Percentiles rank a stretch among this genome's conserved stretches.
Conservation (phyloP, 2,329 filamentous ascomycete genomes). For the Torrubiella hemipterigena region DNA sequence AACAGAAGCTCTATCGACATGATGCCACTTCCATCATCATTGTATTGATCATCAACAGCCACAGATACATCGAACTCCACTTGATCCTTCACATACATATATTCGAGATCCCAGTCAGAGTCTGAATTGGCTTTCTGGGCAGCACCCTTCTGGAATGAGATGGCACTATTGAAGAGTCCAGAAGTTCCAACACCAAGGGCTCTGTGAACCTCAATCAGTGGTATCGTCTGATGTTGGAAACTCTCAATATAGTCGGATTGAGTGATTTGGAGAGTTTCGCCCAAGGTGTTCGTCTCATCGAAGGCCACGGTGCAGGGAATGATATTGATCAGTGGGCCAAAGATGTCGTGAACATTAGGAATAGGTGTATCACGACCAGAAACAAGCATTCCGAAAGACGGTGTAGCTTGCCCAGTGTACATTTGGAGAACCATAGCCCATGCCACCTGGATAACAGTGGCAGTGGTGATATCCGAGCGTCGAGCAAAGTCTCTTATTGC, state of each 20-base stretch:
- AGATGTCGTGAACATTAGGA: conserved; percentile 1
- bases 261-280: conserved; percentile 7
- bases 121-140: conserved; percentile 5
- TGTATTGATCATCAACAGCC: too few relatives aligned
- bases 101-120: too few relatives aligned
- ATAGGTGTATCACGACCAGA: conserved; percentile 3
- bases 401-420: conserved; percentile 1
- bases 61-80: too few relatives aligned
- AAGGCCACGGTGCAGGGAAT: neutral
- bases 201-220: too few relatives aligned
- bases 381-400: conserved; percentile 1
- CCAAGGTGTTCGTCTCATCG: neutral
- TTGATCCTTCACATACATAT: too few relatives aligned
- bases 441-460: conserved; percentile 1
- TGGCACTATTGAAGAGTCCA: too few relatives aligned
- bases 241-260: conserved; percentile 10
- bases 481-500: too few relatives aligned
- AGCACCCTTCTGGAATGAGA: conserved; percentile 11
- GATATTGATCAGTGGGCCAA: conserved; percentile 1
- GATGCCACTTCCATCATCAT: too few relatives aligned
- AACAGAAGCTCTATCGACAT: too few relatives aligned
- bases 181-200: too few relatives aligned
- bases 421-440: conserved; percentile 1
- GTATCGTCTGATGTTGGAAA: too few relatives aligned
- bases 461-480: too few relatives aligned